Percentiles rank a stretch among this genome's conserved stretches.
These are phyloP conservation scores for Tripterygium wilfordii DNA, from an alignment of 177 flowering plant species.

Conservation along the genomic window DNA sequence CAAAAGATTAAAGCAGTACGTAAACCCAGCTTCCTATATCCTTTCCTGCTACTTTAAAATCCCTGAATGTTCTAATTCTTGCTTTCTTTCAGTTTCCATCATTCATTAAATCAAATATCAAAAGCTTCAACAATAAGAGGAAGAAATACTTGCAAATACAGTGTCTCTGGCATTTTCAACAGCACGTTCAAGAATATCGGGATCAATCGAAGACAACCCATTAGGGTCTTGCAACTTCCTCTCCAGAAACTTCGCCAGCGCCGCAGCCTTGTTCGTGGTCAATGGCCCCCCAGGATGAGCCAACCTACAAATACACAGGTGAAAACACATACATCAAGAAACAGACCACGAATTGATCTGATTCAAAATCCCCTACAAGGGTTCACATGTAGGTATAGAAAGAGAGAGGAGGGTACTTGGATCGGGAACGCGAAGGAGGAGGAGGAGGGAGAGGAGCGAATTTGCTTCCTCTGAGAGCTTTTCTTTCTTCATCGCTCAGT, in stretches of 20 bases:
- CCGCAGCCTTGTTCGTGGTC: conserved; percentile 91
- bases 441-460: conserved; percentile 72
- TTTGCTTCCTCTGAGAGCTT: conserved; percentile 81
- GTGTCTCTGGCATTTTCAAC: conserved; percentile 76
- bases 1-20: too few species aligned
- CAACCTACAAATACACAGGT: conserved; percentile 33
- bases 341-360: too few species aligned
- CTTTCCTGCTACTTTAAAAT: too few species aligned
- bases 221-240: conserved; percentile 78
- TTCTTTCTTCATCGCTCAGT: conserved; percentile 67
- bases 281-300: conserved; percentile 94
- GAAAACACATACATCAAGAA: conserved; percentile 19
- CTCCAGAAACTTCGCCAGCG: conserved; percentile 82
- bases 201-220: conserved; percentile 72
- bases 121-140: background rate
- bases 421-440: conserved; percentile 25
- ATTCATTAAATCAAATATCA: background rate
- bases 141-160: conserved; percentile 19
- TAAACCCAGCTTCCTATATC: too few species aligned
- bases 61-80: too few species aligned
- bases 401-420: conserved; percentile 9
- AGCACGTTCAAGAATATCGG: conserved; percentile 63
- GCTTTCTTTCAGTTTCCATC: too few species aligned
- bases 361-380: too few species aligned
- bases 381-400: too few species aligned